Conservation (phyloP, 2,329 filamentous ascomycete species). For the Aspergillus pseudotamarii region DNA sequence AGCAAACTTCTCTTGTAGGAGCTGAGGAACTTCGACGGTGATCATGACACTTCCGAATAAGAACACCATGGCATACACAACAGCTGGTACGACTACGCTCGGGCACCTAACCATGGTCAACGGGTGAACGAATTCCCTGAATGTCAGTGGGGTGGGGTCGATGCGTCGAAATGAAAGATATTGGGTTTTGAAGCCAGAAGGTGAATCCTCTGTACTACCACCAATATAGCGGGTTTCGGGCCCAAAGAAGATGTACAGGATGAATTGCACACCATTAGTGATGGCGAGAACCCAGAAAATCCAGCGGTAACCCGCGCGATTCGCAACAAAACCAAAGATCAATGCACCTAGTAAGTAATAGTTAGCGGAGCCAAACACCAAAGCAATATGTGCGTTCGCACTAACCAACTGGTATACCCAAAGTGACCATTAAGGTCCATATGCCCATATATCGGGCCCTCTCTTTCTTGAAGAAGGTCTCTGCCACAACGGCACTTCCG, state of each 20-base stretch:
- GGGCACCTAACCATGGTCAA: constrained; percentile 49
- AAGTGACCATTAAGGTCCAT: constrained; percentile 56
- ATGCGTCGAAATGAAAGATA: constrained; percentile 54
- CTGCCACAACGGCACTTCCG: constrained; percentile 59
- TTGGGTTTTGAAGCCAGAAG: constrained; percentile 24
- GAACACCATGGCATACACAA: constrained; percentile 62
- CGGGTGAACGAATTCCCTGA: constrained; percentile 56
- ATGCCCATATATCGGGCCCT: constrained; percentile 58
- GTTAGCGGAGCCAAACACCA: not conserved
- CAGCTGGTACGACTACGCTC: constrained; percentile 55
- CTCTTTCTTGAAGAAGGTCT: constrained; percentile 59
- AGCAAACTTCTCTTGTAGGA: constrained; percentile 58
- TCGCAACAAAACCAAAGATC: constrained; percentile 47
- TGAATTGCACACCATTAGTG: constrained; percentile 58
- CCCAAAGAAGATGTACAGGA: constrained; percentile 58
- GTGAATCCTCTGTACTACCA: constrained; percentile 23
- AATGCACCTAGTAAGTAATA: constrained; percentile 29
- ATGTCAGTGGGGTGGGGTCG: constrained; percentile 53
- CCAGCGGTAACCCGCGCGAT: constrained; percentile 59
- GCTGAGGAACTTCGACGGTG: constrained; percentile 63
- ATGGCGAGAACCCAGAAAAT: constrained; percentile 63
- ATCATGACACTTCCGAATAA: constrained; percentile 57
- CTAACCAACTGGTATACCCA: constrained; percentile 46
- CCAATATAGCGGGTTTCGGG: constrained; percentile 57
- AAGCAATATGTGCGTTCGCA: not conserved